phyloP scores from a whole-genome alignment of 2,329 filamentous ascomycete species.

The Fusarium sp. region DNA sequence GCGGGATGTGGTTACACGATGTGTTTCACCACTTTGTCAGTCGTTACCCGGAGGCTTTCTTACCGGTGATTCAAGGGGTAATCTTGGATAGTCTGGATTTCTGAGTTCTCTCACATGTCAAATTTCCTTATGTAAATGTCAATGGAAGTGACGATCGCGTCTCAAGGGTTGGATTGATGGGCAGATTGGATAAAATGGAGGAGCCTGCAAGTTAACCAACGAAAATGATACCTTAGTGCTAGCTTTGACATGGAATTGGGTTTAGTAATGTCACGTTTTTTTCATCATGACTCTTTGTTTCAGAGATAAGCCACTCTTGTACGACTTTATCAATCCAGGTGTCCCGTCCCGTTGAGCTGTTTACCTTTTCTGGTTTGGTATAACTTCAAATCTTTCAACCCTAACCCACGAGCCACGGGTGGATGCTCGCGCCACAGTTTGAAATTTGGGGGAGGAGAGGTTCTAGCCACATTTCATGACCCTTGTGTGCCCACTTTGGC shows the following conservation, averaged over 20 bases:
- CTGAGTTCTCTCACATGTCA: neutral
- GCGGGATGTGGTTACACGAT: neutral
- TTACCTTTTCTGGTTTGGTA: conserved; percentile 10
- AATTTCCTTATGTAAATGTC: neutral
- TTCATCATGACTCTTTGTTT: neutral
- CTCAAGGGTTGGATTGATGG: neutral
- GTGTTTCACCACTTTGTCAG: neutral
- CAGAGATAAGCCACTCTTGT: neutral
- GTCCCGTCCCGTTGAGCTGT: neutral
- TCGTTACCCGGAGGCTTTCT: neutral
- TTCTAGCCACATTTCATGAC: conserved; percentile 21
- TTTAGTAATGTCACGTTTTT: neutral
- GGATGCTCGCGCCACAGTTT: conserved; percentile 22
- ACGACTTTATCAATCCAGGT: neutral
- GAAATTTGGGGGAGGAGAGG: neutral
- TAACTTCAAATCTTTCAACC: conserved; percentile 12
- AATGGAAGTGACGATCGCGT: neutral
- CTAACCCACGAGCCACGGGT: conserved; percentile 31
- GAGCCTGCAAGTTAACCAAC: neutral
- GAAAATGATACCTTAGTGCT: conserved; percentile 2
- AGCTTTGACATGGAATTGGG: neutral
- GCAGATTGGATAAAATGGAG: neutral
- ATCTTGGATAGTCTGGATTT: neutral
- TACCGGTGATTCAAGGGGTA: neutral
- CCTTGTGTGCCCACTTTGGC: conserved; percentile 31